Percentiles rank a stretch among this genome's conserved stretches.
These are phyloP conservation scores for Nemania diffusa DNA, from an alignment of 2,329 filamentous ascomycete genomes.

Conservation along the genomic window DNA sequence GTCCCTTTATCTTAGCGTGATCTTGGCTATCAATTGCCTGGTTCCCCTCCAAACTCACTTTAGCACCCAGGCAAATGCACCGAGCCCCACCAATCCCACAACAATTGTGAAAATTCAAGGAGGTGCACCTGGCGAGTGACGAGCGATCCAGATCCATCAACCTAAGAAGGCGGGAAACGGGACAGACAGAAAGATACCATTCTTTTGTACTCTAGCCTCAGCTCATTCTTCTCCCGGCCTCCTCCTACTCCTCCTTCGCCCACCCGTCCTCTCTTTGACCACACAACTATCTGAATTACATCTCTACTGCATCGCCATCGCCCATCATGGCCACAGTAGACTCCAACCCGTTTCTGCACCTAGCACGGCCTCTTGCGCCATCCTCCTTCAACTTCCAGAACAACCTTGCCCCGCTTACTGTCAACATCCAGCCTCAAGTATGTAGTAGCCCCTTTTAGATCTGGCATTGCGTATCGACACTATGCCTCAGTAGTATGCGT, in stretches of 20 bases:
- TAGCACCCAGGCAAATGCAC: constrained; percentile 22
- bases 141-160: constrained; percentile 26
- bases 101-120: constrained; percentile 43
- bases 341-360: constrained; percentile 88
- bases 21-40: constrained; percentile 15
- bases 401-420: constrained; percentile 89
- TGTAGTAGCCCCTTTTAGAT: constrained; percentile 46
- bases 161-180: constrained; percentile 27
- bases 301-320: background rate
- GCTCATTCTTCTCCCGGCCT: constrained; percentile 2
- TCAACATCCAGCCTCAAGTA: constrained; percentile 96
- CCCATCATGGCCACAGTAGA: constrained; percentile 78
- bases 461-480: background rate
- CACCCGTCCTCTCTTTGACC: constrained; percentile 6
- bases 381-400: constrained; percentile 81
- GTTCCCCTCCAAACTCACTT: constrained; percentile 32
- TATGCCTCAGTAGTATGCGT: constrained; percentile 1
- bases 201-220: constrained; percentile 23
- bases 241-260: constrained; percentile 7
- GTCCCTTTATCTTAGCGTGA: constrained; percentile 39
- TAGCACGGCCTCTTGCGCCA: constrained; percentile 90
- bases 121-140: constrained; percentile 21
- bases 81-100: constrained; percentile 44
- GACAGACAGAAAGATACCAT: constrained; percentile 14
- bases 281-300: background rate